phyloP scores from a whole-genome alignment of 495 filamentous ascomycete genomes.

The Jackrogersella multiformis region DNA sequence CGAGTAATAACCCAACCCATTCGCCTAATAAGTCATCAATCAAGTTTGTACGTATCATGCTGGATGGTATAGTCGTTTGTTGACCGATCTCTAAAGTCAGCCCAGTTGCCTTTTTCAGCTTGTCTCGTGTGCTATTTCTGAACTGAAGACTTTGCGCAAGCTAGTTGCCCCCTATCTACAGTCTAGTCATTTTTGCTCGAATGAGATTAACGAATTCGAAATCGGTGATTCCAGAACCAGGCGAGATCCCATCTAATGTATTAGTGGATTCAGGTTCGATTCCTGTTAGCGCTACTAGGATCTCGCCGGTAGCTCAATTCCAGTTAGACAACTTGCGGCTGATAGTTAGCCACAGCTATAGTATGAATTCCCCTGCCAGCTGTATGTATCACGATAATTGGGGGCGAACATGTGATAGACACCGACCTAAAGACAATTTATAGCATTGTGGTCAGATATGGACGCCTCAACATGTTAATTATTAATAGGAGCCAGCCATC shows the following conservation, averaged over 20 bases:
- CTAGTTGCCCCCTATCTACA: neutral
- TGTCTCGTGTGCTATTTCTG: neutral
- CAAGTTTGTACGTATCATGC: neutral
- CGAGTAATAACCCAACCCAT: slow-evolving; percentile 16
- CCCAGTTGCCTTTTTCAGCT: neutral
- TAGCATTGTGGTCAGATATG: neutral
- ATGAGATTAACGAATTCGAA: neutral
- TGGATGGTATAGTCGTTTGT: neutral
- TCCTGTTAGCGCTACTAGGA: too few species aligned
- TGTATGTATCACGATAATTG: neutral
- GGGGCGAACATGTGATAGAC: neutral
- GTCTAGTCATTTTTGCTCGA: neutral
- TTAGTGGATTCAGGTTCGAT: too few species aligned
- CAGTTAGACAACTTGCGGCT: neutral
- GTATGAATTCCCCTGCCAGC: neutral
- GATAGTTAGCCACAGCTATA: neutral
- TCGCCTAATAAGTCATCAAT: neutral
- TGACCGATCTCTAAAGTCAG: neutral
- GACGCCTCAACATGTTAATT: neutral
- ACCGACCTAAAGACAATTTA: neutral
- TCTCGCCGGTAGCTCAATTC: too few species aligned
- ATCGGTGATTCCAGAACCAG: neutral
- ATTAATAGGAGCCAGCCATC: neutral
- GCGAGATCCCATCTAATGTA: too few species aligned
- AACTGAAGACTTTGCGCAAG: neutral